phyloP scores from a whole-genome alignment of 1,284 basidiomycete genomes.

The Fomitopsis palustris region DNA sequence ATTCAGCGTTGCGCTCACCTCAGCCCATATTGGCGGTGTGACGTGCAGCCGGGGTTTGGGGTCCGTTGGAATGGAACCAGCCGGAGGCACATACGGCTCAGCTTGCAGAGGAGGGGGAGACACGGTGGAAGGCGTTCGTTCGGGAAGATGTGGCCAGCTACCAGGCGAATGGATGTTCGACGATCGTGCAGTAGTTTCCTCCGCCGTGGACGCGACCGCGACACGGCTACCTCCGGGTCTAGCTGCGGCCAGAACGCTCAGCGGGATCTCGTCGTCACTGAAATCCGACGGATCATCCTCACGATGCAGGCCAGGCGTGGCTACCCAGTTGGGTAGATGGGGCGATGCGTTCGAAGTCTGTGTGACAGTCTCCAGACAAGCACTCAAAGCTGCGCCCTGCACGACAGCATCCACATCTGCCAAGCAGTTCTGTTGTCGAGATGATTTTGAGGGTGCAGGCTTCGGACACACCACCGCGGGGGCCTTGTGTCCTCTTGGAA shows the following conservation, averaged over 20 bases:
- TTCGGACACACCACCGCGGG: background rate
- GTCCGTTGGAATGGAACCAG: background rate
- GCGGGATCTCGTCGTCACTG: slow-evolving; percentile 16
- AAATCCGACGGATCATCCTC: slow-evolving; percentile 14
- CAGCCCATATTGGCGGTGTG: slow-evolving; percentile 32
- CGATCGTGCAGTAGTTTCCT: background rate
- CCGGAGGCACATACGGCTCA: background rate
- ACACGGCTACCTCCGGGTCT: background rate
- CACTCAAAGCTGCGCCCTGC: slow-evolving; percentile 4
- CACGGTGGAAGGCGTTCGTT: background rate
- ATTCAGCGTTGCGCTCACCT: slow-evolving; percentile 22
- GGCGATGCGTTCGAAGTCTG: background rate
- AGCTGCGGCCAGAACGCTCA: slow-evolving; percentile 1
- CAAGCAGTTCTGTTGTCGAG: background rate
- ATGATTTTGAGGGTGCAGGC: background rate
- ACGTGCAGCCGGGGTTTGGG: slow-evolving; percentile 1
- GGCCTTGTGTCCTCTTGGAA: background rate
- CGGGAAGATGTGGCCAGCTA: background rate
- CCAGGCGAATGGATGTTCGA: background rate
- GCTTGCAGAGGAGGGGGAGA: background rate
- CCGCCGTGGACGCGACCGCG: background rate
- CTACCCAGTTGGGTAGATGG: slow-evolving; percentile 3
- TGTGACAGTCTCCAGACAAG: background rate
- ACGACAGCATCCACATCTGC: background rate
- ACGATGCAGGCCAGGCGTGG: background rate